Base-by-base conservation (phyloP, 257 asterid genomes). In the Craterostigma plantagineum region DNA sequence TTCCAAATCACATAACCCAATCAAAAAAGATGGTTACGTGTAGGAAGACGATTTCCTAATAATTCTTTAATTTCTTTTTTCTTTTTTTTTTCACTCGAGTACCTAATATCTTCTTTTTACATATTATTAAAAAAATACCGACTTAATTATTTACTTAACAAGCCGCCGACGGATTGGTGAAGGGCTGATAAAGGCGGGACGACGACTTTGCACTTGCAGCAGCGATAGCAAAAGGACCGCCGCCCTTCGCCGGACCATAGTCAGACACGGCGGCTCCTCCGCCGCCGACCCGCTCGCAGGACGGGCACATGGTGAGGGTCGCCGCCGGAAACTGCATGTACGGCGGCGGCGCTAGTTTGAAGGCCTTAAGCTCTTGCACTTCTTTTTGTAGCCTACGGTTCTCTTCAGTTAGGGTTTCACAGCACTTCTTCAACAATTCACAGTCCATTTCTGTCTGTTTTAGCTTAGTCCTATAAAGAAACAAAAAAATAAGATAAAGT, bases 381-480 rank as follows among this genome's bases (percentile, higher is more conserved):
- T 87, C 97, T 63, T 87, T 87, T 47, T 78, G 93, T 7, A 87
- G 72, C 57, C 93, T 69, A 52, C 93, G 63, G 35, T 87, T 87
- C 58, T 87, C 95, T 1, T 87, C 97, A 10, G 95, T 87, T 42
- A 87, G 50, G 1, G 92, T 63, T 45, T 81, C 95, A 37, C 97
- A 87, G 58, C 82, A 87, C 65, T 87, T 87, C 65, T 87, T 87
- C 70, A 87, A 14, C 68, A 73, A 76, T 23, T 81, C 97, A 41
- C 92, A 87, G 71, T 87, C 97, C 8, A 78, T 87, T 53, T 87
- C 97, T 2, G 97, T 87, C 52, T 87, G 97, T 73, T 87, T 87
- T 45, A 87, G 93, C 78, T 87, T 87, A 8, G 94, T 81, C 70
- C 97, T 86, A 71, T 33, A 11, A 34, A 45, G 34, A 1, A 23